Conservation (phyloP, 805 yeast species). For the Pichia kluyveri region DNA sequence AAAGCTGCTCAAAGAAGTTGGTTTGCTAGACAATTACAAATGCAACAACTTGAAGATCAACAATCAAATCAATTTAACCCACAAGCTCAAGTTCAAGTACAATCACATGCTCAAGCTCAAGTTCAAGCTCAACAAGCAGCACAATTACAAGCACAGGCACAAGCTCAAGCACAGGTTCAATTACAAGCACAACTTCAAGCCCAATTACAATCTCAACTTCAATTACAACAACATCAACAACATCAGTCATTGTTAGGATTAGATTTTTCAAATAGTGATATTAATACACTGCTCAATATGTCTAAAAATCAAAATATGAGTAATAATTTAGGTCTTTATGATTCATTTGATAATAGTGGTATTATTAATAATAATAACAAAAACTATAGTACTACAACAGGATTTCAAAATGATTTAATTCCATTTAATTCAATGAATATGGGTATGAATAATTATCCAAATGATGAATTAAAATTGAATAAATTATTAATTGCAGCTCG, state of each 20-base stretch:
- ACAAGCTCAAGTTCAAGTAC: not conserved
- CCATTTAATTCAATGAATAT: conserved; percentile 19
- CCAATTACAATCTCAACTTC: not conserved
- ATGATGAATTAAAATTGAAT: conserved; percentile 33
- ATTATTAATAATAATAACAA: conserved; percentile 13
- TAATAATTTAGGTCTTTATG: conserved; percentile 18
- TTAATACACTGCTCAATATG: conserved; percentile 7
- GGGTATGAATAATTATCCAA: conserved; percentile 1
- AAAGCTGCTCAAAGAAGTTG: conserved; percentile 39
- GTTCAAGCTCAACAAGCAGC: not conserved
- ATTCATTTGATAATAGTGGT: conserved; percentile 15
- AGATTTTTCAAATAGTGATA: conserved; percentile 8
- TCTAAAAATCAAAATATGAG: conserved; percentile 13
- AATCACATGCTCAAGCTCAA: not conserved
- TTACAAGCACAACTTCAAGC: not conserved
- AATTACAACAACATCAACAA: not conserved
- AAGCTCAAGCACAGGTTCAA: not conserved
- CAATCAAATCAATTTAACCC: conserved; percentile 16
- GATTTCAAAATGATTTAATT: conserved; percentile 18
- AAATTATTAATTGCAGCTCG: conserved; percentile 47
- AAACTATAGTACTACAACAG: conserved; percentile 12
- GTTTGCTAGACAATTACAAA: conserved; percentile 26
- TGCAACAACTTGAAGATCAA: conserved; percentile 20
- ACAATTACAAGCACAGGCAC: not conserved
- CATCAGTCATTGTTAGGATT: not conserved